Percentiles rank a stretch among this genome's conserved stretches.
Conservation (phyloP, 1,284 basidiomycete genomes). For the Moesziomyces parantarcticus region DNA sequence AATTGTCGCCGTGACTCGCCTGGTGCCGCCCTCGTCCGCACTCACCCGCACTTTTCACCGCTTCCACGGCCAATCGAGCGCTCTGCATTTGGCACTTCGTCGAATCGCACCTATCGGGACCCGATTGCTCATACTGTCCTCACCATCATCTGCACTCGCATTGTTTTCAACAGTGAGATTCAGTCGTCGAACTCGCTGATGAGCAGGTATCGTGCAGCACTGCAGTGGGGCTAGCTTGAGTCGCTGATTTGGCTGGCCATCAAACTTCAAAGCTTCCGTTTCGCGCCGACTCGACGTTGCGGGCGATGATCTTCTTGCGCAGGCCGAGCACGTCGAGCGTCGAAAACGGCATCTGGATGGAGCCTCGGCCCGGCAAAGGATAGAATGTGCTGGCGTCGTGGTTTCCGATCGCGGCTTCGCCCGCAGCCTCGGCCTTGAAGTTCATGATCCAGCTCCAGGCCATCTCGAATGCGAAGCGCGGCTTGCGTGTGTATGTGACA, state of each 20-base stretch:
- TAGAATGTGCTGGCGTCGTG: background rate
- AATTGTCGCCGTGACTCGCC: background rate
- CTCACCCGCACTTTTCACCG: background rate
- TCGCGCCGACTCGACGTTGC: constrained; percentile 21
- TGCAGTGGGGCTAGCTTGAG: background rate
- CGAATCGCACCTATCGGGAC: background rate
- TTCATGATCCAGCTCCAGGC: constrained; percentile 32
- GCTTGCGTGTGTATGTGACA: constrained; percentile 16
- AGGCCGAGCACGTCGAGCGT: constrained; percentile 23
- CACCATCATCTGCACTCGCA: too few relatives aligned
- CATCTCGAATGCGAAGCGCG: constrained; percentile 41
- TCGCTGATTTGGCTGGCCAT: background rate
- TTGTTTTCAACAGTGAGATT: too few relatives aligned
- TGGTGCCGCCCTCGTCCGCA: too few relatives aligned
- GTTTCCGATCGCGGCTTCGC: background rate
- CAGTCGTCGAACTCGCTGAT: background rate
- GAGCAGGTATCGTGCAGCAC: background rate
- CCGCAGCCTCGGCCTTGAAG: constrained; percentile 26
- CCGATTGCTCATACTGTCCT: background rate
- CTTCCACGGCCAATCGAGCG: background rate
- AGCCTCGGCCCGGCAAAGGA: constrained; percentile 11
- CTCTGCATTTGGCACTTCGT: background rate
- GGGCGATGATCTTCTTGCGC: constrained; percentile 27
- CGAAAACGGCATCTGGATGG: constrained; percentile 19
- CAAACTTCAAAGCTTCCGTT: constrained; percentile 7